Evolutionary conservation across 2,329 filamentous ascomycete genomes (phyloP).

Genomic region (Fusarium musae): DNA sequence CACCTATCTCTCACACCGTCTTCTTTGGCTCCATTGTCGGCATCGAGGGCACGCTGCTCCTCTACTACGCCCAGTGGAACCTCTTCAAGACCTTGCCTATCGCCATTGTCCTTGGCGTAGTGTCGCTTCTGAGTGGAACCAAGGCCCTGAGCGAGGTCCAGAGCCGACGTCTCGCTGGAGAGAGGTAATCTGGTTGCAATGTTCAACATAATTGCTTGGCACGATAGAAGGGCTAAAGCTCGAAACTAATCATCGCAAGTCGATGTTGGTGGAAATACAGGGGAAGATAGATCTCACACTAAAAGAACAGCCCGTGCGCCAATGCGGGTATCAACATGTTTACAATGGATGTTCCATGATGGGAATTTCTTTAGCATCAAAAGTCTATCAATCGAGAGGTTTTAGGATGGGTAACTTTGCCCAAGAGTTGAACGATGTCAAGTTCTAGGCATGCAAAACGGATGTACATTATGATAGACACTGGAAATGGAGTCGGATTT

Average conservation of each 20-base stretch:
- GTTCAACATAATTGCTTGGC: constrained; percentile 2
- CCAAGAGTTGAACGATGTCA: not conserved
- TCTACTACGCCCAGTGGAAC: constrained; percentile 94
- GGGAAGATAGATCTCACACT: constrained; percentile 2
- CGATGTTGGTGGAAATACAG: not conserved
- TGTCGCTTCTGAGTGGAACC: constrained; percentile 87
- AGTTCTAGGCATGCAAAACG: constrained; percentile 3
- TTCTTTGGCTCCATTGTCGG: constrained; percentile 90
- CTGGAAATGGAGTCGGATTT: constrained; percentile 4
- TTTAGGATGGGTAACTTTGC: not conserved
- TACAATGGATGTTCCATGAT: not conserved
- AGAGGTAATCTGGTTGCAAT: constrained; percentile 57
- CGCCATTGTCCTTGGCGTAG: constrained; percentile 71
- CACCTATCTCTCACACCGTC: constrained; percentile 81
- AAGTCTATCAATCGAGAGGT: constrained; percentile 1
- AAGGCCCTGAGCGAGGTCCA: constrained; percentile 94
- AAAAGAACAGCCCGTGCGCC: not conserved
- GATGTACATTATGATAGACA: constrained; percentile 28
- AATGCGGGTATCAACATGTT: not conserved
- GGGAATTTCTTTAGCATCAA: constrained; percentile 4
- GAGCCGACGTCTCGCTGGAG: constrained; percentile 81
- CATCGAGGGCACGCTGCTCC: constrained; percentile 91
- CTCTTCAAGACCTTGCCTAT: constrained; percentile 89
- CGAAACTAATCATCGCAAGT: not conserved
- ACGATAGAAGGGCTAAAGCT: constrained; percentile 15